Evolutionary conservation across 2,329 filamentous ascomycete species (phyloP).

Genomic region (Colletotrichum sp.): DNA sequence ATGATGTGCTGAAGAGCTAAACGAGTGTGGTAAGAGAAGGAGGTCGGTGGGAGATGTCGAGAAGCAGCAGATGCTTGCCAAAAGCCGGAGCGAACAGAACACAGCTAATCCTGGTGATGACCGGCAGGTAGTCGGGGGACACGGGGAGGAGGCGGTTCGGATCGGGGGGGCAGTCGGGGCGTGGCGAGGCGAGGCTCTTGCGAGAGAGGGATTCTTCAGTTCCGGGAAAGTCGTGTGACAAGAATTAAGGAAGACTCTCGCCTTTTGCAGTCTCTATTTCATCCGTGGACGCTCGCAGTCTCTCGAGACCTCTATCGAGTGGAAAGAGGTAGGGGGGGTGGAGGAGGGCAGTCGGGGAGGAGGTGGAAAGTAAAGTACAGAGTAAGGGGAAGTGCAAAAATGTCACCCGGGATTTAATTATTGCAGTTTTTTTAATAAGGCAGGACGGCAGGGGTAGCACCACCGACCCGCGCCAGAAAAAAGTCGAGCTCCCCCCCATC

Average conservation of each 20-base stretch:
- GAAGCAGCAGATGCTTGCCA: slow-evolving; percentile 13
- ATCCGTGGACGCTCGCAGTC: slow-evolving; percentile 15
- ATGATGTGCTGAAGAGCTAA: slow-evolving; percentile 16
- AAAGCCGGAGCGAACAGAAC: slow-evolving; percentile 7
- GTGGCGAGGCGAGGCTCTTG: not conserved
- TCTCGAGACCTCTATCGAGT: slow-evolving; percentile 11
- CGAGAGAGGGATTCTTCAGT: not conserved
- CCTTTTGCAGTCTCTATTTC: slow-evolving; percentile 3
- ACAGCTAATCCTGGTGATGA: slow-evolving; percentile 2
- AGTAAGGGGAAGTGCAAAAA: slow-evolving; percentile 23
- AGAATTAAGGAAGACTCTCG: not conserved
- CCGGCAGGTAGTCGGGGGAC: not conserved
- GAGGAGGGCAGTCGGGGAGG: not conserved
- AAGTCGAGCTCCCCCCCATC: slow-evolving; percentile 7
- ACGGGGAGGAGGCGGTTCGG: not conserved
- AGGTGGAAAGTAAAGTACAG: slow-evolving; percentile 13
- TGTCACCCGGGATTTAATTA: slow-evolving; percentile 22
- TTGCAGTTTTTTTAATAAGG: slow-evolving; percentile 23
- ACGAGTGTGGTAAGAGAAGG: slow-evolving; percentile 23
- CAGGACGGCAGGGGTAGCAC: slow-evolving; percentile 22
- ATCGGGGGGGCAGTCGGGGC: not conserved
- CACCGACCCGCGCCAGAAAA: slow-evolving; percentile 12
- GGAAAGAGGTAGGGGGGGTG: not conserved
- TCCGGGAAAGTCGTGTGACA: not conserved
- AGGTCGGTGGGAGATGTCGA: slow-evolving; percentile 14